A percentile compares a stretch with the other conserved stretches of the same genome.
Conservation (phyloP, 1,284 basidiomycete genomes). For the Gymnopus androsaceus region DNA sequence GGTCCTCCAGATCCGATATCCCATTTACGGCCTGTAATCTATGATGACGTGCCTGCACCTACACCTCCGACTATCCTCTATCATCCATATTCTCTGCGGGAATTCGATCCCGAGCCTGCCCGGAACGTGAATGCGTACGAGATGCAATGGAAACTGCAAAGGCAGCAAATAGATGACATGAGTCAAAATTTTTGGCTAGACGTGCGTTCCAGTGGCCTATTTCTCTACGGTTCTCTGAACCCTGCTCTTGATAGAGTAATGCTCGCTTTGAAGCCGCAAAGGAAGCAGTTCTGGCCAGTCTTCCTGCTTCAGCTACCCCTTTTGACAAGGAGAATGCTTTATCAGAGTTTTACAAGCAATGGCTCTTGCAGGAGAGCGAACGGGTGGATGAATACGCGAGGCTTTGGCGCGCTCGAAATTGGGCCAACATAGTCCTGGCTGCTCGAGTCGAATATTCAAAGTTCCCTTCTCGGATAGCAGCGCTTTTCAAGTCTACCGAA, state of each 20-base stretch:
- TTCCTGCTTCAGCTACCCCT: slow-evolving; percentile 50
- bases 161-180: slow-evolving; percentile 68
- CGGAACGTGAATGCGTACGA: slow-evolving; percentile 44
- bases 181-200: slow-evolving; percentile 78
- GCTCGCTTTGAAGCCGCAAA: slow-evolving; percentile 70
- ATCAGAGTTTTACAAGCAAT: slow-evolving; percentile 69
- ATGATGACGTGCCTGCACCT: slow-evolving; percentile 52
- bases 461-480: slow-evolving; percentile 30
- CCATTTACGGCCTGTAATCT: slow-evolving; percentile 75
- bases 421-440: slow-evolving; percentile 53
- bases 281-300: slow-evolving; percentile 53
- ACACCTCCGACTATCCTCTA: slow-evolving; percentile 22
- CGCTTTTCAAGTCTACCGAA: slow-evolving; percentile 11
- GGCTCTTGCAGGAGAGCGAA: slow-evolving; percentile 66
- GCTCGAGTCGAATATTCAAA: slow-evolving; percentile 52
- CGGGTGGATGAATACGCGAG: slow-evolving; percentile 59
- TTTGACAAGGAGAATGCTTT: slow-evolving; percentile 65
- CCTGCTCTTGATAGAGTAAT: slow-evolving; percentile 57
- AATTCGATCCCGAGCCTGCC: slow-evolving; percentile 22
- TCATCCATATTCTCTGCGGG: slow-evolving; percentile 19
- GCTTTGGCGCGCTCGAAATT: slow-evolving; percentile 65
- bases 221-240: neutral
- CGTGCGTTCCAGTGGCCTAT: slow-evolving; percentile 43
- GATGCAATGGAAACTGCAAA: slow-evolving; percentile 67
- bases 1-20: slow-evolving; percentile 75